phyloP scores from a whole-genome alignment of 768 basidiomycete species.

The Clathrus columnatus region DNA sequence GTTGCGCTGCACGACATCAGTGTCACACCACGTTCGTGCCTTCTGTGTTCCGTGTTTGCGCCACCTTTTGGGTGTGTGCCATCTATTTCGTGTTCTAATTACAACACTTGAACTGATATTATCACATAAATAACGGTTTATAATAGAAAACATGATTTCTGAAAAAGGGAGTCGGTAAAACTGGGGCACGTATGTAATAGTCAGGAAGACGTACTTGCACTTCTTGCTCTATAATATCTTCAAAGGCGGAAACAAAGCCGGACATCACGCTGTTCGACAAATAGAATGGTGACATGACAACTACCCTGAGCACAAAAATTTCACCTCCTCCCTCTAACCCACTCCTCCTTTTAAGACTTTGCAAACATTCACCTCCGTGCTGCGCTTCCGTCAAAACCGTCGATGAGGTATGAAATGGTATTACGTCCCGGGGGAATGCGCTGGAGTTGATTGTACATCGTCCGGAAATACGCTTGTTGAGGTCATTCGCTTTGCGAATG shows the following conservation, averaged over 20 bases:
- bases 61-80: too few species aligned
- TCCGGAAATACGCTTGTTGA: slow-evolving; percentile 32
- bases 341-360: slow-evolving; percentile 29
- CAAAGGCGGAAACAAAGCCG: slow-evolving; percentile 25
- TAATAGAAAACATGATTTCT: too few species aligned
- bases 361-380: slow-evolving; percentile 28
- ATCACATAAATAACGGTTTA: too few species aligned
- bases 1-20: too few species aligned
- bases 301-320: slow-evolving; percentile 29
- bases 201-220: slow-evolving; percentile 20
- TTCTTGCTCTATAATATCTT: slow-evolving; percentile 26
- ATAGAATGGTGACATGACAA: slow-evolving; percentile 35
- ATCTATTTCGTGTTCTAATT: too few species aligned
- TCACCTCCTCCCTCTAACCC: slow-evolving; percentile 25
- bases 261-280: background rate
- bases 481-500: slow-evolving; percentile 32
- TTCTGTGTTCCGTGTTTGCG: too few species aligned
- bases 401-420: slow-evolving; percentile 23
- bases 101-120: too few species aligned
- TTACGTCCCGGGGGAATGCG: slow-evolving; percentile 16
- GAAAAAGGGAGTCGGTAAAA: too few species aligned
- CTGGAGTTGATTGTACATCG: slow-evolving; percentile 27
- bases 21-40: too few species aligned
- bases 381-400: slow-evolving; percentile 25
- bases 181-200: too few species aligned